These are phyloP conservation scores for Cryptomeria japonica DNA, from an alignment of 75 land plant species.

Conservation along the genomic window DNA sequence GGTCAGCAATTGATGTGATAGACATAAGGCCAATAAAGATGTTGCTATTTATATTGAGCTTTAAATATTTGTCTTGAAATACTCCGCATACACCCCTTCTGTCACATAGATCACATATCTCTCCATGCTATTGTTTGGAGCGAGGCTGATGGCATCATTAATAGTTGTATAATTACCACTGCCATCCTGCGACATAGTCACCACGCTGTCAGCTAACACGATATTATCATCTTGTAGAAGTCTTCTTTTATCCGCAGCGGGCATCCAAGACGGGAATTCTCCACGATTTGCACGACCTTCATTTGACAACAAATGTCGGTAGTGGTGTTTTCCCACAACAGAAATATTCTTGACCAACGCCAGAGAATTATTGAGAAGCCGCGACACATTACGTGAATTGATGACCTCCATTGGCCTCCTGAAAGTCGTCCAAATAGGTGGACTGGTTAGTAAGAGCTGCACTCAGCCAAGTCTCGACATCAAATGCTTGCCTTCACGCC, in stretches of 20 bases:
- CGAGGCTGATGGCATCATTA: too few species aligned
- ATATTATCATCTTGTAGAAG: conserved; percentile 17
- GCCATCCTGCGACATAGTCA: neutral
- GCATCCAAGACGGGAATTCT: conserved; percentile 60
- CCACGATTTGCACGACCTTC: neutral
- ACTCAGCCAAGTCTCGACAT: conserved; percentile 24
- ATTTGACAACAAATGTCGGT: neutral
- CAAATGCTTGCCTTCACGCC: neutral
- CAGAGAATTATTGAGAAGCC: conserved; percentile 27
- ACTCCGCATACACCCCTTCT: conserved; percentile 64
- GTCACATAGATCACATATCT: conserved; percentile 66
- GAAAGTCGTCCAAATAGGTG: conserved; percentile 68
- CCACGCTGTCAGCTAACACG: conserved; percentile 16
- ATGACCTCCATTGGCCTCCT: conserved; percentile 4
- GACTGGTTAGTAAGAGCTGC: conserved; percentile 60
- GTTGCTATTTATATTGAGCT: too few species aligned
- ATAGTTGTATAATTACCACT: too few species aligned
- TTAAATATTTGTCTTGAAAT: conserved; percentile 43
- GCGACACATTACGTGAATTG: conserved; percentile 11
- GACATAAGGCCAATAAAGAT: too few species aligned
- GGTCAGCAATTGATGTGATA: too few species aligned
- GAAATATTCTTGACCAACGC: conserved; percentile 19
- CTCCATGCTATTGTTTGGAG: conserved; percentile 12
- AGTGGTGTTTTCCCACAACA: neutral
- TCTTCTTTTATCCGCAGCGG: conserved; percentile 18